Evolutionary conservation across 2,329 filamentous ascomycete genomes (phyloP).

Genomic region (Aspergillus phoenicis): DNA sequence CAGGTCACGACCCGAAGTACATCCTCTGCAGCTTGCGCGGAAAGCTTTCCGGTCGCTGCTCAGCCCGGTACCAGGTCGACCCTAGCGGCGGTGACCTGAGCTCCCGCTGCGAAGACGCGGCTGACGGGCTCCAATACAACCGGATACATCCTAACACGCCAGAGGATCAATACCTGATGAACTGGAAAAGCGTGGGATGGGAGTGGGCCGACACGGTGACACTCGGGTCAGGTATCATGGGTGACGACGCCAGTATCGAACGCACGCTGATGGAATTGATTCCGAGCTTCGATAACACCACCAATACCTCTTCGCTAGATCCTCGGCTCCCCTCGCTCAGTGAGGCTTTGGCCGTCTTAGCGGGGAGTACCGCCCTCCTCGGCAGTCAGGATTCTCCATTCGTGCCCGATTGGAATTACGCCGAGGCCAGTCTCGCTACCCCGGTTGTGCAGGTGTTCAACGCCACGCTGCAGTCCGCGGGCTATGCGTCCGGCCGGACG

Average conservation of each 20-base stretch:
- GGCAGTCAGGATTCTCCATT: constrained; percentile 63
- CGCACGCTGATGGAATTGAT: constrained; percentile 61
- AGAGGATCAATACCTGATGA: constrained; percentile 39
- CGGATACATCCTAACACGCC: constrained; percentile 42
- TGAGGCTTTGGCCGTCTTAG: constrained; percentile 72
- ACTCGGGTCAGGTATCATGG: constrained; percentile 58
- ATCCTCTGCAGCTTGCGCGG: constrained; percentile 69
- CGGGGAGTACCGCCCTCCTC: constrained; percentile 66
- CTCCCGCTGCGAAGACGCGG: constrained; percentile 63
- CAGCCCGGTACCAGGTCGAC: constrained; percentile 59
- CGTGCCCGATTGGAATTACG: constrained; percentile 58
- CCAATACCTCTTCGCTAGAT: constrained; percentile 46
- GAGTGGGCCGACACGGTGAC: constrained; percentile 60
- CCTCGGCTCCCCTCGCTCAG: constrained; percentile 65
- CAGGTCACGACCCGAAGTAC: constrained; percentile 50
- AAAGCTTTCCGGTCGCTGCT: constrained; percentile 66
- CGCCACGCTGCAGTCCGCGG: constrained; percentile 63
- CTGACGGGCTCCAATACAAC: constrained; percentile 60
- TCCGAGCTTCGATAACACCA: constrained; percentile 38
- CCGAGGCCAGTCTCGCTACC: constrained; percentile 40
- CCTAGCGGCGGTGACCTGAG: constrained; percentile 61
- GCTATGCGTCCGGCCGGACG: constrained; percentile 70
- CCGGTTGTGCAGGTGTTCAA: constrained; percentile 64
- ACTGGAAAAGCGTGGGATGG: constrained; percentile 60
- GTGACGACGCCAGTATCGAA: constrained; percentile 61